Conservation (phyloP, 495 filamentous ascomycete species). For the Tricharina praecox region DNA sequence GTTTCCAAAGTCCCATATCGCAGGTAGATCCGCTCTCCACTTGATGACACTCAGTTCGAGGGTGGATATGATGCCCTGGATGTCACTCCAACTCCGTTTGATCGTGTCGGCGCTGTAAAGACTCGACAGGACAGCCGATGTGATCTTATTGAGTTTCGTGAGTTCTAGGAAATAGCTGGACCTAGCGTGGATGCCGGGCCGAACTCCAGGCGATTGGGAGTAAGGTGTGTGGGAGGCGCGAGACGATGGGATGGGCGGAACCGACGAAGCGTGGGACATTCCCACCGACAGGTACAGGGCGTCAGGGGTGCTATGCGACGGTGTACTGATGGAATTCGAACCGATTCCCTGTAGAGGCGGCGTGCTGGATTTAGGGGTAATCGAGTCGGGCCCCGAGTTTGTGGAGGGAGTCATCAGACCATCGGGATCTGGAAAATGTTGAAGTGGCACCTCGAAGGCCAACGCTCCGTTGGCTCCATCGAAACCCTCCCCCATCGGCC, state of each 20-base stretch:
- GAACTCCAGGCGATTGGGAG: neutral
- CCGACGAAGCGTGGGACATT: neutral
- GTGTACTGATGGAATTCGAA: neutral
- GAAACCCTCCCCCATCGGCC: conserved; percentile 40
- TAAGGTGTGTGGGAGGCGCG: neutral
- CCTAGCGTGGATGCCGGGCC: too few species aligned
- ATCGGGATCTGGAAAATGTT: neutral
- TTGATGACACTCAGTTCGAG: conserved; percentile 36
- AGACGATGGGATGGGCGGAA: neutral
- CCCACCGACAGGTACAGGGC: too few species aligned
- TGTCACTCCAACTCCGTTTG: conserved; percentile 39
- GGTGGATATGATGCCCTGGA: conserved; percentile 40
- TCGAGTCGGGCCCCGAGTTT: neutral
- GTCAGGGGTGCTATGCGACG: neutral
- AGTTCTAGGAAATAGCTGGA: conserved; percentile 22
- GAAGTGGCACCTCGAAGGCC: too few species aligned
- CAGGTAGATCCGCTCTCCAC: conserved; percentile 39
- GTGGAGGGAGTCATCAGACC: neutral
- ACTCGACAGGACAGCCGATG: conserved; percentile 37
- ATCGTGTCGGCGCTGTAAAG: conserved; percentile 43
- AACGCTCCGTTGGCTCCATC: conserved; percentile 22
- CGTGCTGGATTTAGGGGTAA: conserved; percentile 1
- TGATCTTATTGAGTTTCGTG: conserved; percentile 29
- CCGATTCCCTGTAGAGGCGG: neutral
- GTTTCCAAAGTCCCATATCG: conserved; percentile 35